A percentile compares a stretch with the other conserved stretches of the same genome.
Conservation (phyloP, 495 filamentous ascomycete species). For the Neurospora africana region DNA sequence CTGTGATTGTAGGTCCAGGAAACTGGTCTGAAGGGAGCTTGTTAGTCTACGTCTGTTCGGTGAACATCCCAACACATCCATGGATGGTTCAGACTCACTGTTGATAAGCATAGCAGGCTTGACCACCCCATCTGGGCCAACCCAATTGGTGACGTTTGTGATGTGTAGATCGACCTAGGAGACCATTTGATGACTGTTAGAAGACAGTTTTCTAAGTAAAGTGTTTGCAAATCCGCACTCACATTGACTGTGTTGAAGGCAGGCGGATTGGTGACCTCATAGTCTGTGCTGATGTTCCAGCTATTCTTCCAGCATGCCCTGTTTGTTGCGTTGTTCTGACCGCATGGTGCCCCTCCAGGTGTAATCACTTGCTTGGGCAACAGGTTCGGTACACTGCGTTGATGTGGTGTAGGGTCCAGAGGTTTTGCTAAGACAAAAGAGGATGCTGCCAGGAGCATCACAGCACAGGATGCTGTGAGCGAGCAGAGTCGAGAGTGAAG, state of each 20-base stretch:
- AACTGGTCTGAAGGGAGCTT: constrained; percentile 7
- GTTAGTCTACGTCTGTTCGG: not conserved
- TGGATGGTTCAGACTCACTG: constrained; percentile 10
- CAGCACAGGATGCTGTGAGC: constrained; percentile 5
- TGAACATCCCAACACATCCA: not conserved
- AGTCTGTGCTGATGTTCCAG: constrained; percentile 26
- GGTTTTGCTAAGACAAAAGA: not conserved
- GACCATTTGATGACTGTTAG: constrained; percentile 15
- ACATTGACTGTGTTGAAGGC: constrained; percentile 17
- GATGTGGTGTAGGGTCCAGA: not conserved
- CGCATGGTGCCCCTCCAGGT: constrained; percentile 18
- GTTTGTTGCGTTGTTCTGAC: constrained; percentile 24
- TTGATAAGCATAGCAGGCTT: constrained; percentile 36
- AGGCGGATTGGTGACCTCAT: constrained; percentile 17
- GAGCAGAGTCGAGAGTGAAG: not conserved
- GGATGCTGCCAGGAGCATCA: not conserved
- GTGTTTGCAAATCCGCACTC: constrained; percentile 17
- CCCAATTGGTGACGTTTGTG: constrained; percentile 26
- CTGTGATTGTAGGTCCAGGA: constrained; percentile 18
- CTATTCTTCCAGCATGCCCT: constrained; percentile 23
- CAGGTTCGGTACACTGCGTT: constrained; percentile 1
- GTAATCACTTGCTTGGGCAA: constrained; percentile 16
- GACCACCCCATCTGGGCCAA: constrained; percentile 35
- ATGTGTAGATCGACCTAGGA: constrained; percentile 18
- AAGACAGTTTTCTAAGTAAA: not conserved